Base-by-base conservation (phyloP, 129 eudicot species). In the Erigeron canadensis region DNA sequence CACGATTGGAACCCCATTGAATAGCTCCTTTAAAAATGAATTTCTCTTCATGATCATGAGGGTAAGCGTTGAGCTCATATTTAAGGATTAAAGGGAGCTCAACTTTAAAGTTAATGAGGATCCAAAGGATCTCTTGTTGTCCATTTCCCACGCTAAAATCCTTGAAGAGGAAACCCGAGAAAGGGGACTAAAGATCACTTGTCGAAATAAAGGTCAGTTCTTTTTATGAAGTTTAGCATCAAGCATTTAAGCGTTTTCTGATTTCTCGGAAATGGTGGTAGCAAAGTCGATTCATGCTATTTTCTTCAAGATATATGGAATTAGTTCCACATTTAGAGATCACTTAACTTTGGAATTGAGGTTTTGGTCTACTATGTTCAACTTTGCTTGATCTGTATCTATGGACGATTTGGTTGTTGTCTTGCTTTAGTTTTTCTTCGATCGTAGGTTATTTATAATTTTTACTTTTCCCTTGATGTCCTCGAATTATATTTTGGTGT, bases 121-220 rank as follows among this genome's bases (percentile, higher is more conserved):
- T 47, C 21, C 75, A 68, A 76, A 76, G 42, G 45, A 47, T 69
- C 53, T 61, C 57, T 5, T 41, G 34, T 41, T 43, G 64, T 61
- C 7, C 19, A 70, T 71, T 38, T 38, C 58, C 58, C 8, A 10
- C 22, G n/a, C 23, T 21, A 53, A 6, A 46, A 15, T 53, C 58
- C 10, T 53, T 17, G 23, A 53, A 53, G 58, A 51, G 5, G 9
- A 51, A 53, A n/a, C 3, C 57, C 17, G 57, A 16, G 7, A 1
- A 2, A 53, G 58, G 23, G 16, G 1, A 22, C 11, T 15, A 59
- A 56, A 10, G 7, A 55, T 7, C 45, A 18, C 7, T 69, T 40
- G n/a, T 48, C 41, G 71, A 48, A 39, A 28, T 0, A 39, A 50
- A 70, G 65, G 51, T 48, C 10, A 15, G 48, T 37, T 37, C 16